Evolutionary conservation across 2,329 filamentous ascomycete species (phyloP).

Genomic region (Ophiostoma sp.): DNA sequence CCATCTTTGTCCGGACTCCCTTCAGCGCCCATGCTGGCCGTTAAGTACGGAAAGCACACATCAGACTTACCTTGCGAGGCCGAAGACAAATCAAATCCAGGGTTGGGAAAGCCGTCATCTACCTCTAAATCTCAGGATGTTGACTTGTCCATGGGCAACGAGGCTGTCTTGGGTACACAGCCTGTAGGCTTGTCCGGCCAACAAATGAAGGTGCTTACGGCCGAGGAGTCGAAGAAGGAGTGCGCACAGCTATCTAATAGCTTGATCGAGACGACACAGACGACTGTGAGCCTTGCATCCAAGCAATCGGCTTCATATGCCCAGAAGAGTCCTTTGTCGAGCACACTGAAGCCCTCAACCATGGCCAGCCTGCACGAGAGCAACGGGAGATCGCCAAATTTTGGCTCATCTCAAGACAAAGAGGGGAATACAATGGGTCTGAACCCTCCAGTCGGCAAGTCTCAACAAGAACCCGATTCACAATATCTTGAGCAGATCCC

Average conservation of each 20-base stretch:
- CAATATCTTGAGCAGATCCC: background rate
- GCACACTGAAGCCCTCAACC: background rate
- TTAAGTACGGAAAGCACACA: background rate
- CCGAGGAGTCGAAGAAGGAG: background rate
- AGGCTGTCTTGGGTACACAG: background rate
- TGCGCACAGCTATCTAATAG: background rate
- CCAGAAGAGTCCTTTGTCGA: background rate
- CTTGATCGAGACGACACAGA: background rate
- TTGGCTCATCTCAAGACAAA: background rate
- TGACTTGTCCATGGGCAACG: background rate
- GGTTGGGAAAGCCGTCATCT: background rate
- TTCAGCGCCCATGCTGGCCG: background rate
- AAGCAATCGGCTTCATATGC: background rate
- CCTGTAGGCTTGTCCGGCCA: background rate
- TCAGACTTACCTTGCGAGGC: background rate
- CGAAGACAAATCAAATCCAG: background rate
- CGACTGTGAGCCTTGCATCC: background rate
- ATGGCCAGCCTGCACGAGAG: background rate
- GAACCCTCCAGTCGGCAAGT: background rate
- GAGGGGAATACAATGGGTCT: background rate
- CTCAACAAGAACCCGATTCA: background rate
- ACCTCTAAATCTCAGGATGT: background rate
- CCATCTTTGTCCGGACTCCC: constrained; percentile 8
- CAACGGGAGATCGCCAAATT: background rate
- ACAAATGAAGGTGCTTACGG: background rate